These are phyloP conservation scores for Lupinus albus DNA, from an alignment of 306 rosid genomes.

Conservation along the genomic window DNA sequence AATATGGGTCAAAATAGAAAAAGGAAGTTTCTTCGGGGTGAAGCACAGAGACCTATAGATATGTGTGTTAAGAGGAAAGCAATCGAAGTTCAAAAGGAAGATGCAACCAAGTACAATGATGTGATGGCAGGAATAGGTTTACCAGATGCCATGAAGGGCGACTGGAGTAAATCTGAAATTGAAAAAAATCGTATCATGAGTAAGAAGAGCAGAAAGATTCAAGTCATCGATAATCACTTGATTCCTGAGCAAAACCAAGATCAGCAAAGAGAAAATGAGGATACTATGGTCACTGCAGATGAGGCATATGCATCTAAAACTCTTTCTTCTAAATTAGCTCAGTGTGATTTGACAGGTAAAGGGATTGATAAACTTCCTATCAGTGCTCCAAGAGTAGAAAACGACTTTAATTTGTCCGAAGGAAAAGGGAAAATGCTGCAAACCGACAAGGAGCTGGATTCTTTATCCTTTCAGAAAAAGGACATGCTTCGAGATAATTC, in stretches of 20 bases:
- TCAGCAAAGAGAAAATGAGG: constrained; percentile 46
- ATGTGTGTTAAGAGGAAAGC: constrained; percentile 40
- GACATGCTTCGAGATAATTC: constrained; percentile 46
- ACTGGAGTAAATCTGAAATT: constrained; percentile 45
- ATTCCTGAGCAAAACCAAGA: constrained; percentile 48
- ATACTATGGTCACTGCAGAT: constrained; percentile 39
- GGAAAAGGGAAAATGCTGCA: constrained; percentile 63
- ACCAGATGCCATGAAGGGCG: constrained; percentile 49
- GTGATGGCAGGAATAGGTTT: constrained; percentile 40
- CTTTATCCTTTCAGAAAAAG: constrained; percentile 47
- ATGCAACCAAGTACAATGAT: constrained; percentile 53
- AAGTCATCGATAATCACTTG: constrained; percentile 47
- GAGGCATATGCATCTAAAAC: constrained; percentile 41
- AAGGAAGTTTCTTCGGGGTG: constrained; percentile 65
- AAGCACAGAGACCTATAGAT: constrained; percentile 48
- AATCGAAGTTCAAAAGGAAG: constrained; percentile 48
- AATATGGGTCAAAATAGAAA: constrained; percentile 54
- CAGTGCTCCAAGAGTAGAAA: constrained; percentile 48
- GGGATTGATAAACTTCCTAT: constrained; percentile 51
- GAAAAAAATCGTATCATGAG: constrained; percentile 51
- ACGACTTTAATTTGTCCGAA: constrained; percentile 54
- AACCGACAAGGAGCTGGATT: constrained; percentile 47
- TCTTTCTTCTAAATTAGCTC: constrained; percentile 41
- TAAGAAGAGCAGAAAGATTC: constrained; percentile 61
- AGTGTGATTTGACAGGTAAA: constrained; percentile 45